These are phyloP conservation scores for Dittrichia graveolens DNA, from an alignment of 129 eudicot species.

Conservation along the genomic window DNA sequence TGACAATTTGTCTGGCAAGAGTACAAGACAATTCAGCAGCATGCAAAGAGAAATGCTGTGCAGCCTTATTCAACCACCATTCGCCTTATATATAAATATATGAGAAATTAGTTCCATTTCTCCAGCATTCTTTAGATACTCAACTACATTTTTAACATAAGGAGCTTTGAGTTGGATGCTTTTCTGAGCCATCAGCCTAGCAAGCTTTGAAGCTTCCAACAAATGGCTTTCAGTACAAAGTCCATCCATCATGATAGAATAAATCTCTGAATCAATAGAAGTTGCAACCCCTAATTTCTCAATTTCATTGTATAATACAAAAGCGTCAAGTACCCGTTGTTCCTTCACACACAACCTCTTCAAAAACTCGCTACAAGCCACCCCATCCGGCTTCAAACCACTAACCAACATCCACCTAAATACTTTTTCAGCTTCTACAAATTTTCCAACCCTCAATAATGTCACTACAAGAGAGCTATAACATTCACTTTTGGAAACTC, in stretches of 20 bases:
- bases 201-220: constrained; percentile 69
- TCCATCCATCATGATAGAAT: constrained; percentile 54
- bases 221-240: constrained; percentile 45
- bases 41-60: neutral
- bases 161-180: constrained; percentile 47
- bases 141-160: constrained; percentile 39
- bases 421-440: constrained; percentile 58
- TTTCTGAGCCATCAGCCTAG: constrained; percentile 48
- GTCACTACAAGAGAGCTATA: constrained; percentile 70
- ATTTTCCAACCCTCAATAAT: constrained; percentile 43
- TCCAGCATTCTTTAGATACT: constrained; percentile 43
- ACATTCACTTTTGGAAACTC: constrained; percentile 51
- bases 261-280: constrained; percentile 62
- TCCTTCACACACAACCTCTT: constrained; percentile 48
- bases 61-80: constrained; percentile 26
- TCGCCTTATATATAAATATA: constrained; percentile 31
- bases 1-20: neutral
- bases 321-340: constrained; percentile 56
- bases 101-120: constrained; percentile 45
- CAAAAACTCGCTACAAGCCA: constrained; percentile 58
- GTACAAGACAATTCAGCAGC: neutral
- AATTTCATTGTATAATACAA: constrained; percentile 48
- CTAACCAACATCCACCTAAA: constrained; percentile 66
- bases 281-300: constrained; percentile 47
- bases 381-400: constrained; percentile 66